Evolutionary conservation across 768 basidiomycete genomes (phyloP), one percentile per base, ranked within the genome.

Genomic region (Symmetrospora coprosmae): DNA sequence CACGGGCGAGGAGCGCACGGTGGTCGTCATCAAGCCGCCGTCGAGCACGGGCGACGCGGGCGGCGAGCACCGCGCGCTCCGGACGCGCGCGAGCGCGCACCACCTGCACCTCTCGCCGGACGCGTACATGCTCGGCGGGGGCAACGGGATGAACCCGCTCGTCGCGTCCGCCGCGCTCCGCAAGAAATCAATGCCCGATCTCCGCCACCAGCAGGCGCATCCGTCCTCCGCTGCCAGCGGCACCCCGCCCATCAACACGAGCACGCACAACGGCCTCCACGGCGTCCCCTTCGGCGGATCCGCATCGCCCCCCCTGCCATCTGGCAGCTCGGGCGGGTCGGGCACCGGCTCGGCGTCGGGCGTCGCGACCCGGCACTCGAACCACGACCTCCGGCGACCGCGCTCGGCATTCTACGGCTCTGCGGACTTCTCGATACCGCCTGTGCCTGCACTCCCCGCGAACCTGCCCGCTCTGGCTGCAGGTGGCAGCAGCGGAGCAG

Each of bases 141-240:
- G 25, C 21, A 25, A 11, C 21, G 4, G 28, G 28, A 16, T 38
- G 19, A 23, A 66, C 76, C 73, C 65, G 77, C 75, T 49, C 60
- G 46, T 72, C 72, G 19, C 40, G 17, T 75, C 69, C 53, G 76
- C 81, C 39, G 79, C 96, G 55, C 83, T 91, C 39, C 82, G 84
- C 73, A 97, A 97, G 78, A 94, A 94, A 75, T 92, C 89, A 23
- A 97, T 97, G 94, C 94, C 94, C 2, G 89, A 96, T 73, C 82
- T 96, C 81, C 65, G 73, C 28, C 66, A 35, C 46, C 55, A 58
- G 55, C 55, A 58, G 45, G 27, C 27, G 33, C 45, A 47, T 47
- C 45, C 45, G 21, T 31, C 33, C n/a, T 47, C 27, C 19, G n/a
- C n/a, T n/a, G n/a, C n/a, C n/a, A n/a, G n/a, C 13, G 45, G 13